These are phyloP conservation scores for Citrus trifoliata DNA, from an alignment of 345 rosid species.

Conservation along the genomic window DNA sequence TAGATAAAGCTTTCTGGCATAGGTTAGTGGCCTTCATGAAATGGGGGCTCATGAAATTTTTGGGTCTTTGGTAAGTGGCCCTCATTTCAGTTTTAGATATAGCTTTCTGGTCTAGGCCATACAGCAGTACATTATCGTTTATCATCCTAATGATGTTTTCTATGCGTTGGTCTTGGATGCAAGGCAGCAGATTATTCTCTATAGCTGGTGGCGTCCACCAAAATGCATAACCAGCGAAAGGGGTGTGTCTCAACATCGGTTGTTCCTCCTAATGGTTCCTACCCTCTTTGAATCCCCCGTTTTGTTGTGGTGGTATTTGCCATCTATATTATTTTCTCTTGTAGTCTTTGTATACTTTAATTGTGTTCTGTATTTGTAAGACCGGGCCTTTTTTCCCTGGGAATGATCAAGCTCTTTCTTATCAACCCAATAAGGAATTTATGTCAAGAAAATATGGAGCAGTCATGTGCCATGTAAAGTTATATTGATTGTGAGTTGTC, in stretches of 20 bases:
- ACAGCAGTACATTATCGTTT: not conserved
- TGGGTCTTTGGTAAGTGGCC: not conserved
- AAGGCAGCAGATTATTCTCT: constrained; percentile 14
- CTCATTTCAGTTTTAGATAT: not conserved
- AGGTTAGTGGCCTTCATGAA: not conserved
- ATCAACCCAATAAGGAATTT: not conserved
- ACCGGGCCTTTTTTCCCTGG: not conserved
- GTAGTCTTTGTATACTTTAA: not conserved
- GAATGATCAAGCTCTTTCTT: not conserved
- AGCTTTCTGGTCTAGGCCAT: not conserved
- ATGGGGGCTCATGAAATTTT: not conserved
- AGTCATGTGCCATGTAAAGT: not conserved
- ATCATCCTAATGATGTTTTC: not conserved
- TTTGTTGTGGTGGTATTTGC: not conserved
- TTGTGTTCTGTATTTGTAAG: not conserved
- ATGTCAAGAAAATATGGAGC: not conserved
- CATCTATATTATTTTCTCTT: not conserved
- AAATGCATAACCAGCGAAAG: constrained; percentile 5
- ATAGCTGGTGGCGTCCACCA: not conserved
- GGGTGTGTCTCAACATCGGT: not conserved
- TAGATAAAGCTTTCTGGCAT: not conserved
- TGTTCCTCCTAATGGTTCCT: not conserved
- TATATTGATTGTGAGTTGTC: not conserved
- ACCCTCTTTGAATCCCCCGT: not conserved
- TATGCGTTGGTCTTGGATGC: constrained; percentile 2